These are phyloP conservation scores for Syncephalastrum sp. DNA, from an alignment of 371 early-diverging fungal species.

Conservation along the genomic window DNA sequence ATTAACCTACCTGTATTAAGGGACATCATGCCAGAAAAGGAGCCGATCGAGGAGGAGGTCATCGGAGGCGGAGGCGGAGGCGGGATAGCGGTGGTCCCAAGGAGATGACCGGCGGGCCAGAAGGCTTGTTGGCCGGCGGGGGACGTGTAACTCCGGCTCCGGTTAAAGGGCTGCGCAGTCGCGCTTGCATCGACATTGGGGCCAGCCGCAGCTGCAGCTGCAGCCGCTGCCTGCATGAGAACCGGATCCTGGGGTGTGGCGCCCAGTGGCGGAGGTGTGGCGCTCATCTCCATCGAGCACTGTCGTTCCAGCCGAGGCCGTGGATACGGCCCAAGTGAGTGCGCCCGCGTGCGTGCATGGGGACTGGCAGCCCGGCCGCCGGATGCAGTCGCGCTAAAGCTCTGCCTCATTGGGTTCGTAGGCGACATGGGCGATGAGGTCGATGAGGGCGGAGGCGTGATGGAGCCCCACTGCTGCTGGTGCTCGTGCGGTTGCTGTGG, in stretches of 20 bases:
- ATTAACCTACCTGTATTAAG: background rate
- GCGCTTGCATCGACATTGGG: background rate
- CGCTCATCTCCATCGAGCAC: too few species aligned
- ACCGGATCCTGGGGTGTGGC: slow-evolving; percentile 3
- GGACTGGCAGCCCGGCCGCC: slow-evolving; percentile 1
- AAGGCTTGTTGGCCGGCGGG: slow-evolving; percentile 11
- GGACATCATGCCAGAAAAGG: background rate
- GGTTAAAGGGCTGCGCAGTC: slow-evolving; percentile 6
- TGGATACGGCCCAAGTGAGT: slow-evolving; percentile 41
- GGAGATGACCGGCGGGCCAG: slow-evolving; percentile 4
- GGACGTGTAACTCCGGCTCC: slow-evolving; percentile 20
- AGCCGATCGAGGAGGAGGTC: background rate
- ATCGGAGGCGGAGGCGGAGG: background rate
- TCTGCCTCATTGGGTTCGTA: slow-evolving; percentile 16
- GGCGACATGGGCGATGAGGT: slow-evolving; percentile 24
- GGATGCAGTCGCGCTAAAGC: slow-evolving; percentile 15
- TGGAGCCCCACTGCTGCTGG: slow-evolving; percentile 2
- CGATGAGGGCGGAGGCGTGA: slow-evolving; percentile 26
- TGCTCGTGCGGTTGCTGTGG: background rate
- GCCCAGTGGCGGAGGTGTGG: slow-evolving; percentile 14
- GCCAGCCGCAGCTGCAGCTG: slow-evolving; percentile 5
- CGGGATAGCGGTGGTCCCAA: background rate
- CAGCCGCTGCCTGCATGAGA: slow-evolving; percentile 11
- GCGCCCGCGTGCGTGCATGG: slow-evolving; percentile 30
- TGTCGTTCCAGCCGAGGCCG: too few species aligned